Base-by-base conservation (phyloP, 441 rosid species). In the Pelargonium cotyledonis region DNA sequence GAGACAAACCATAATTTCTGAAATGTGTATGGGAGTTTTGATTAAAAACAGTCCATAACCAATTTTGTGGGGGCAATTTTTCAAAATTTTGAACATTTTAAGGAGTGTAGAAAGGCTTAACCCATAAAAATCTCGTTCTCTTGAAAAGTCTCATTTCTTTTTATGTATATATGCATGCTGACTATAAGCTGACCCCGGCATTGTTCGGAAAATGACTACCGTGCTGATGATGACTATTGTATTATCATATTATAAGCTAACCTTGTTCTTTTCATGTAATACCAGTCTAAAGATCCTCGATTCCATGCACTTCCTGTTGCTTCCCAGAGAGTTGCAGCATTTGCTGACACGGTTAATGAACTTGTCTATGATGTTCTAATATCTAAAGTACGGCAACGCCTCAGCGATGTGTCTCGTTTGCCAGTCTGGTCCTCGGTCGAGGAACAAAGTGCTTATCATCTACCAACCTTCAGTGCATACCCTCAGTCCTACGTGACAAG, bases 271-370 rank as follows among this genome's bases (percentile, higher is more conserved):
- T 2, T 63, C 46, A 16, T 79, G 71, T 72, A 46, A 26, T 76
- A 81, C 68, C 89, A 95, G 99, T 95, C 95, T 43, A 90, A 88
- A 85, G 99, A 95, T 81, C 95, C 99, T 49, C 91, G 99, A 76
- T 95, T 92, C 77, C 99, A 95, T 71, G 92, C 97, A 65, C 96
- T 95, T 76, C 96, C 97, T 4, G 80, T 82, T 68, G 96, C 99
- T 70, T 90, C 99, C 49, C 95, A 90, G 80, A 86, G 98, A 76
- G 98, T 95, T 7, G 79, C 95, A 2, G 82, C 91, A 71, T 95
- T 95, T 75, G 86, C 89, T 9, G 98, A 95, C 55, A 80, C 92
- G 44, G 97, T 95, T 70, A 95, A 92, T 57, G 96, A 95, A 78
- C 95, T 95, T 68, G 99, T 95, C 38, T 95, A 90, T 62, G 96